These are phyloP conservation scores for Auriculariales sp. DNA, from an alignment of 768 basidiomycete species.

Conservation along the genomic window DNA sequence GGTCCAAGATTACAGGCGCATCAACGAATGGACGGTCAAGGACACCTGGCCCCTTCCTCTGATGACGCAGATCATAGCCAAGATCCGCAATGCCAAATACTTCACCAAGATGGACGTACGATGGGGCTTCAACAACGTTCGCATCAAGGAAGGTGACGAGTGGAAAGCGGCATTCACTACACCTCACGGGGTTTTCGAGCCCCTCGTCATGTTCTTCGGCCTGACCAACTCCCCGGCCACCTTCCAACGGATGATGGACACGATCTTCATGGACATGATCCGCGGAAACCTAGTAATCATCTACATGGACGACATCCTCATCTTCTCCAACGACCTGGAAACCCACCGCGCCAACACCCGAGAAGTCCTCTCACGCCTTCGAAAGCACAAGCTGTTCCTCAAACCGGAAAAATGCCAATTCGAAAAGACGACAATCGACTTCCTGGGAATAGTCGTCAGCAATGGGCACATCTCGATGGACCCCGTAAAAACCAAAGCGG, in stretches of 20 bases:
- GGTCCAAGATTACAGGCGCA: slow-evolving; percentile 19
- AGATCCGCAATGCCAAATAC: slow-evolving; percentile 6
- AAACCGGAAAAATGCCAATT: slow-evolving; percentile 27
- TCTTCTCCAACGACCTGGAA: slow-evolving; percentile 2
- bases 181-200: slow-evolving; percentile 23
- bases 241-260: slow-evolving; percentile 21
- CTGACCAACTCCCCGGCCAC: slow-evolving; percentile 22
- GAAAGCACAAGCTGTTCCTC: slow-evolving; percentile 16
- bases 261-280: slow-evolving; percentile 1
- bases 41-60: slow-evolving; percentile 5
- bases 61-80: slow-evolving; percentile 2
- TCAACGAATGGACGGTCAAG: slow-evolving; percentile 8
- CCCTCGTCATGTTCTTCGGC: slow-evolving; percentile 24
- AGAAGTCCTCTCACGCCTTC: slow-evolving; percentile 2
- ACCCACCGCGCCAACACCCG: neutral
- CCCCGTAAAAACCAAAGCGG: slow-evolving; percentile 22
- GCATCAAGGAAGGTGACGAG: slow-evolving; percentile 25
- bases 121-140: slow-evolving; percentile 20
- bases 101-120: slow-evolving; percentile 18
- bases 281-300: neutral
- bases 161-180: slow-evolving; percentile 27
- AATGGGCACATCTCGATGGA: slow-evolving; percentile 23
- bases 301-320: slow-evolving; percentile 1
- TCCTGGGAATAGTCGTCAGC: slow-evolving; percentile 25
- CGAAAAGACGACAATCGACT: slow-evolving; percentile 22